Percentiles rank a stretch among this genome's conserved stretches.
These are phyloP conservation scores for Trametes maxima DNA, from an alignment of 768 basidiomycete genomes.

Conservation along the genomic window DNA sequence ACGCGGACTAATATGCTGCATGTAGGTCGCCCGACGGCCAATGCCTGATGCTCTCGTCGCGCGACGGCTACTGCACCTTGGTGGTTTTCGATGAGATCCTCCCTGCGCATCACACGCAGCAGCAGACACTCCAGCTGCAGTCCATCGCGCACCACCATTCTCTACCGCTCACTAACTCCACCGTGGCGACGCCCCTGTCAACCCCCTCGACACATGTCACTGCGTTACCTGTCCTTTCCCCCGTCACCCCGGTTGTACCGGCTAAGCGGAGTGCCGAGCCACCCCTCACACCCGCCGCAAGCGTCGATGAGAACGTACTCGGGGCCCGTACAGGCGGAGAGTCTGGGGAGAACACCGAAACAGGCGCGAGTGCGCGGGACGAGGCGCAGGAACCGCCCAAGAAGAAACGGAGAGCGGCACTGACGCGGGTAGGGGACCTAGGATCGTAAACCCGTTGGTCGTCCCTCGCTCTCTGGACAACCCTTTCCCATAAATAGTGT, in stretches of 20 bases:
- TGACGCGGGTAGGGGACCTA: slow-evolving; percentile 67
- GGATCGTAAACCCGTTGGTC: slow-evolving; percentile 13
- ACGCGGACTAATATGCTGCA: not conserved
- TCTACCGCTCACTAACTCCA: slow-evolving; percentile 32
- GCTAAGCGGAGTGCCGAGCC: slow-evolving; percentile 40
- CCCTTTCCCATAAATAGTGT: not conserved
- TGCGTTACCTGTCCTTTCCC: slow-evolving; percentile 26
- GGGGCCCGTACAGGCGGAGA: slow-evolving; percentile 1
- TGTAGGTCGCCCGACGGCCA: slow-evolving; percentile 95
- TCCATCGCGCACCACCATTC: slow-evolving; percentile 88
- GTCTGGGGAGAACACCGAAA: slow-evolving; percentile 25
- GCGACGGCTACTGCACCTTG: slow-evolving; percentile 97
- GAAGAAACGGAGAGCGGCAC: slow-evolving; percentile 82
- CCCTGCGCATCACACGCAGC: slow-evolving; percentile 85
- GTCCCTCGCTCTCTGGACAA: not conserved
- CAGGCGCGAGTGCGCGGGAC: slow-evolving; percentile 27
- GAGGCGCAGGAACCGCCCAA: slow-evolving; percentile 63
- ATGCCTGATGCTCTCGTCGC: slow-evolving; percentile 84
- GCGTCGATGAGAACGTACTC: slow-evolving; percentile 30
- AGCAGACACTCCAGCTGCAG: slow-evolving; percentile 86
- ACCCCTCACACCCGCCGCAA: slow-evolving; percentile 38
- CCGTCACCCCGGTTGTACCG: slow-evolving; percentile 21
- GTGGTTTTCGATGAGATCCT: slow-evolving; percentile 95
- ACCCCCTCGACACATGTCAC: slow-evolving; percentile 30
- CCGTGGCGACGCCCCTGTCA: slow-evolving; percentile 31